Evolutionary conservation across 2,329 filamentous ascomycete genomes (phyloP).

Genomic region (Fusarium avenaceum): DNA sequence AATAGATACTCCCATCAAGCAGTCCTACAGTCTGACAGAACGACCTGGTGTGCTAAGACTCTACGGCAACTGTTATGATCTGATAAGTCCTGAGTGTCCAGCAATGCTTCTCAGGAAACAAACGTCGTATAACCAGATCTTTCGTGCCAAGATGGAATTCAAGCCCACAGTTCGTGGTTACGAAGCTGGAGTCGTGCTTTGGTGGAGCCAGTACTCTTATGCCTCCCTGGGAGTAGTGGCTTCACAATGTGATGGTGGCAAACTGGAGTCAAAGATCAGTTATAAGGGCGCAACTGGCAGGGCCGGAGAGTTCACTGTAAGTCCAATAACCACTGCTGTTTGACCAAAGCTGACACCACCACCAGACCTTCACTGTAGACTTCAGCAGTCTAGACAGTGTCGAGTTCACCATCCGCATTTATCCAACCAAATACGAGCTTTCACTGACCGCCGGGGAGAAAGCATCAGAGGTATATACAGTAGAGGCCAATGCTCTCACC

Average conservation of each 20-base stretch:
- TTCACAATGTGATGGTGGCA: background rate
- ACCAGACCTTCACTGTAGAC: background rate
- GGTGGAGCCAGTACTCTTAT: conserved; percentile 64
- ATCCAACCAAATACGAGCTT: conserved; percentile 21
- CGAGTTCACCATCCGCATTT: conserved; percentile 3
- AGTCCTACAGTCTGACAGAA: conserved; percentile 61
- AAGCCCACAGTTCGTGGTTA: conserved; percentile 56
- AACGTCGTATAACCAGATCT: conserved; percentile 58
- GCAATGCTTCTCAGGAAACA: conserved; percentile 69
- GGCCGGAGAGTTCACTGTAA: conserved; percentile 27
- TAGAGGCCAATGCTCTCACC: conserved; percentile 20
- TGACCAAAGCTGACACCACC: background rate
- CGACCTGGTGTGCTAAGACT: conserved; percentile 61
- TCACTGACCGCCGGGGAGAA: background rate
- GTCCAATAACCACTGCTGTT: fast-evolving
- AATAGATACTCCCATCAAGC: conserved; percentile 43
- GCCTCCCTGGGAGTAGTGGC: conserved; percentile 48
- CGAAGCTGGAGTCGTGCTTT: conserved; percentile 67
- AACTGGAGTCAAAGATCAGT: background rate
- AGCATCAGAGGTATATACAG: background rate
- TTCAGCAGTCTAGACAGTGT: background rate
- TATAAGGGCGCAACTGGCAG: conserved; percentile 17
- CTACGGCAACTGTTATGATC: conserved; percentile 65
- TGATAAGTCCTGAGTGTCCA: conserved; percentile 64
- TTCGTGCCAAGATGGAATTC: conserved; percentile 62